Evolutionary conservation across 2,329 filamentous ascomycete species (phyloP).

Genomic region (Alternaria sp.): DNA sequence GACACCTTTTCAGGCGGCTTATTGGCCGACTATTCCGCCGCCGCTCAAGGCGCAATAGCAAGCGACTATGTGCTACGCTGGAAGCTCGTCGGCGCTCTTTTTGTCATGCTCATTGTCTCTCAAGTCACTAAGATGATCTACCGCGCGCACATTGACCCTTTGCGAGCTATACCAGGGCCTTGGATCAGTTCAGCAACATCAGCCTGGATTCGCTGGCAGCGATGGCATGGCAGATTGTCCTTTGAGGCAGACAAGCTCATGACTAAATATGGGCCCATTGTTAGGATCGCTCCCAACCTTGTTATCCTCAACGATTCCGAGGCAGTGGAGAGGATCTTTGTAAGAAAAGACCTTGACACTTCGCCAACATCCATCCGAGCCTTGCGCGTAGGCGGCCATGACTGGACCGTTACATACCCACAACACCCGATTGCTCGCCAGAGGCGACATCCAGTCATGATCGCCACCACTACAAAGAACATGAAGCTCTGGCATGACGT

Average conservation of each 20-base stretch:
- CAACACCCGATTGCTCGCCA: slow-evolving; percentile 27
- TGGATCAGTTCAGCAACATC: slow-evolving; percentile 29
- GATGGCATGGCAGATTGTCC: slow-evolving; percentile 29
- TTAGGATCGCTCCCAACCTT: slow-evolving; percentile 30
- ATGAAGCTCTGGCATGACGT: slow-evolving; percentile 24
- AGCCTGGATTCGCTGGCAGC: slow-evolving; percentile 31
- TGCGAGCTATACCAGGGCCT: slow-evolving; percentile 26
- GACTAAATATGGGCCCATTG: slow-evolving; percentile 27
- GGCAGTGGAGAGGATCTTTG: slow-evolving; percentile 27
- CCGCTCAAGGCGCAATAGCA: not conserved
- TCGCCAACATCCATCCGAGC: slow-evolving; percentile 31
- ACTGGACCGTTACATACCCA: slow-evolving; percentile 35
- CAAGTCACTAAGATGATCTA: slow-evolving; percentile 21
- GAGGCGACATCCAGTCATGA: slow-evolving; percentile 32
- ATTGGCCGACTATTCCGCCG: not conserved
- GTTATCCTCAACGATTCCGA: slow-evolving; percentile 30
- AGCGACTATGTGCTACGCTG: not conserved
- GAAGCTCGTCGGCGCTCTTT: not conserved
- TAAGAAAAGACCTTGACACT: slow-evolving; percentile 29
- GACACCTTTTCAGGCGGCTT: not conserved
- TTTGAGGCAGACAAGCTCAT: slow-evolving; percentile 32
- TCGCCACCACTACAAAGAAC: slow-evolving; percentile 30
- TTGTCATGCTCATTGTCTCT: not conserved
- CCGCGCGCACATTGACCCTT: slow-evolving; percentile 20
- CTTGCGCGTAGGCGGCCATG: slow-evolving; percentile 29